Percentiles rank a stretch among this genome's conserved stretches.
These are phyloP conservation scores for Calonectria henricotiae DNA, from an alignment of 2,329 filamentous ascomycete species.

Conservation along the genomic window DNA sequence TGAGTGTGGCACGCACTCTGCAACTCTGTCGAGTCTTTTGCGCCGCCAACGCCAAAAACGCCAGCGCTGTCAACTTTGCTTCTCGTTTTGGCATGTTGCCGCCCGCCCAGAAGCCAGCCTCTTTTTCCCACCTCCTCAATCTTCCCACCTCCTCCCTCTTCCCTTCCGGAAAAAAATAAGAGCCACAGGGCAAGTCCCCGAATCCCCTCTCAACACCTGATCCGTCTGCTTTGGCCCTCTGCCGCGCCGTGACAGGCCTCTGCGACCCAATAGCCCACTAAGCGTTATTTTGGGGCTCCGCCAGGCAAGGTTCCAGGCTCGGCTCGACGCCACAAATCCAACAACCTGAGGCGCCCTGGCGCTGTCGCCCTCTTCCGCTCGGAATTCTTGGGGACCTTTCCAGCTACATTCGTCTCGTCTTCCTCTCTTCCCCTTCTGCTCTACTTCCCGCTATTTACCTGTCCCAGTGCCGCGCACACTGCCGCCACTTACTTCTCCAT, in stretches of 20 bases:
- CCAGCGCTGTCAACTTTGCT: constrained; percentile 36
- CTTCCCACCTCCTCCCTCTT: constrained; percentile 18
- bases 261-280: constrained; percentile 33
- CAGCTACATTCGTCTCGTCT: constrained; percentile 26
- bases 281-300: constrained; percentile 46
- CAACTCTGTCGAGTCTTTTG: constrained; percentile 22
- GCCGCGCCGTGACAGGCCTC: constrained; percentile 39
- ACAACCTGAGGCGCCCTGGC: constrained; percentile 40
- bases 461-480: constrained; percentile 22
- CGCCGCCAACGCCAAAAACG: constrained; percentile 33
- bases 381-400: constrained; percentile 32
- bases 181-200: not conserved
- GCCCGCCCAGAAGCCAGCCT: constrained; percentile 22
- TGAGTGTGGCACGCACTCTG: constrained; percentile 25
- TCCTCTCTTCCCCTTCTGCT: constrained; percentile 15
- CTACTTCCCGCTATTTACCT: not conserved
- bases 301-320: constrained; percentile 51
- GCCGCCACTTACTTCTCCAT: constrained; percentile 20
- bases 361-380: constrained; percentile 31
- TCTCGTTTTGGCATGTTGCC: constrained; percentile 30
- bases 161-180: not conserved
- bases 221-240: constrained; percentile 32
- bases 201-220: constrained; percentile 21
- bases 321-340: constrained; percentile 52
- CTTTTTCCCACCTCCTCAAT: constrained; percentile 28